Conservation (phyloP, 805 yeast species). For the Schwanniomyces polymorphus region DNA sequence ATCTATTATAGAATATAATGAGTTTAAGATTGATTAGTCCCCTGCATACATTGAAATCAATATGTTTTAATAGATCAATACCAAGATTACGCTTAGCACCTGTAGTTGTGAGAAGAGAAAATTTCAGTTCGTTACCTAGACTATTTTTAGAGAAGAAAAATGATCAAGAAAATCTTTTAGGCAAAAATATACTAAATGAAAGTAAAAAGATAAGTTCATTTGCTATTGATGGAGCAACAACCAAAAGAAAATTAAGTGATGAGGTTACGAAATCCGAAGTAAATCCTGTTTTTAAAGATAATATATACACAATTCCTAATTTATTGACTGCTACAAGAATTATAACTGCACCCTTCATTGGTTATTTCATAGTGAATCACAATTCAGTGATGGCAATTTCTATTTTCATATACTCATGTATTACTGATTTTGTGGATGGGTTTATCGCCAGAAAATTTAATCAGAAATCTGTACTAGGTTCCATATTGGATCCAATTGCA, state of each 20-base stretch:
- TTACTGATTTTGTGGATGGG: constrained; percentile 93
- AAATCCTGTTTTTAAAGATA: constrained; percentile 34
- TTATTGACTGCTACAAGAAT: constrained; percentile 78
- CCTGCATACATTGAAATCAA: neutral
- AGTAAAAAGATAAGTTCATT: neutral
- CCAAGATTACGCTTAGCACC: neutral
- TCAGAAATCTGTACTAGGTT: constrained; percentile 79
- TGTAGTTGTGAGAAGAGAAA: neutral
- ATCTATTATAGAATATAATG: neutral
- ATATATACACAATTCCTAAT: constrained; percentile 84
- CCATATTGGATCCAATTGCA: constrained; percentile 92
- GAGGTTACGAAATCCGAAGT: neutral
- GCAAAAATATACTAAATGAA: neutral
- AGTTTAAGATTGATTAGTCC: neutral
- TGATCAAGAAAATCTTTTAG: neutral
- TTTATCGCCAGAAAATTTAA: constrained; percentile 81
- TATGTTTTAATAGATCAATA: neutral
- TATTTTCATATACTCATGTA: constrained; percentile 78
- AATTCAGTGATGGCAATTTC: constrained; percentile 65
- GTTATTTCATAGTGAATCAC: constrained; percentile 69
- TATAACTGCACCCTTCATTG: constrained; percentile 81
- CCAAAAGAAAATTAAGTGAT: neutral
- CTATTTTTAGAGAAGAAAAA: neutral
- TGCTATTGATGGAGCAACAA: neutral
- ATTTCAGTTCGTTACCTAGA: neutral